Evolutionary conservation across 169 alveolate species (phyloP).

Genomic region (Cryptosporidium felis): DNA sequence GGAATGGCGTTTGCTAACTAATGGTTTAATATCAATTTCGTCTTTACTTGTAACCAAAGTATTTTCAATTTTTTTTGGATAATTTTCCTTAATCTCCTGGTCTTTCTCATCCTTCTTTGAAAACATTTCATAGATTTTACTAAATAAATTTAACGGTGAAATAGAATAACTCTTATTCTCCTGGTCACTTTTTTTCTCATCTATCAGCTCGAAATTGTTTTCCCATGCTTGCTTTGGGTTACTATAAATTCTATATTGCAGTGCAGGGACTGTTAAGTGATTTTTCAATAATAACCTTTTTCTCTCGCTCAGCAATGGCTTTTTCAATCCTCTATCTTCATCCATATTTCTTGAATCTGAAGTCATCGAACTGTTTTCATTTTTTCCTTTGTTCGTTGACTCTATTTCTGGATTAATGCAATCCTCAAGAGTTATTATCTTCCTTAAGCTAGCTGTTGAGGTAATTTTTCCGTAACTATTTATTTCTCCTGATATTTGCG

Average conservation of each 20-base stretch:
- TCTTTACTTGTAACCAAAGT: no score
- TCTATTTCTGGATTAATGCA: not conserved
- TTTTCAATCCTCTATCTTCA: not conserved
- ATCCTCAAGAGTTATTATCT: constrained; percentile 2
- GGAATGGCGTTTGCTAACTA: no score
- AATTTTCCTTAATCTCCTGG: no score
- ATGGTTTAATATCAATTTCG: no score
- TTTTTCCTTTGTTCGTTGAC: not conserved
- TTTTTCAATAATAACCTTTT: not conserved
- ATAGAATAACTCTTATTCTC: no score
- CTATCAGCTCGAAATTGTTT: not conserved
- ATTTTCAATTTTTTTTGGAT: no score
- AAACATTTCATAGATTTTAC: no score
- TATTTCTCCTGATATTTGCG: no score
- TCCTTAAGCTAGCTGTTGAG: constrained; percentile 4
- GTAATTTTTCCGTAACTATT: not conserved
- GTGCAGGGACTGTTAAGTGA: constrained; percentile 1
- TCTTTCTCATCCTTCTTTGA: no score
- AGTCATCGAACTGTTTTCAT: not conserved
- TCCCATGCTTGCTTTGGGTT: not conserved
- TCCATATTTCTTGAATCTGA: not conserved
- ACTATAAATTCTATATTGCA: constrained; percentile 19
- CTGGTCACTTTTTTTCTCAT: no score
- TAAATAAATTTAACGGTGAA: no score
- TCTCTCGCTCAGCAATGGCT: not conserved